phyloP scores from a whole-genome alignment of 1,284 basidiomycete species.

The Austropuccinia psidii region DNA sequence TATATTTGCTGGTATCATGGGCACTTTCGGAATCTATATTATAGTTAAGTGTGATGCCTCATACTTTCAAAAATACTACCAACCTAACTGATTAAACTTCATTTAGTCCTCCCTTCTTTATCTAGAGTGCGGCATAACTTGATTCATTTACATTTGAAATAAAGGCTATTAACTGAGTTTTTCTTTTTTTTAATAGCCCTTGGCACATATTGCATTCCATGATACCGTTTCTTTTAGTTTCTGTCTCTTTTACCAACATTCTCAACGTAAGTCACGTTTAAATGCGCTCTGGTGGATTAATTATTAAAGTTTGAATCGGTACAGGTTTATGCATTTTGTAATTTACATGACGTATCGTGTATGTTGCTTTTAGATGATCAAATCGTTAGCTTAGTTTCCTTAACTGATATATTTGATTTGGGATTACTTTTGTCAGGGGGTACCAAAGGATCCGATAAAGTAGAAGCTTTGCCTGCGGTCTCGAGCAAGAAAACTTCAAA shows the following conservation, averaged over 20 bases:
- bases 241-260: slow-evolving; percentile 85
- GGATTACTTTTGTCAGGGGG: slow-evolving; percentile 56
- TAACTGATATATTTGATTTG: not conserved
- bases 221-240: slow-evolving; percentile 54
- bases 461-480: slow-evolving; percentile 82
- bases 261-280: slow-evolving; percentile 49
- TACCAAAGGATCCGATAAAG: slow-evolving; percentile 93
- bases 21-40: slow-evolving; percentile 62
- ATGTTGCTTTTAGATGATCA: not conserved
- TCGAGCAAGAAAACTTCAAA: slow-evolving; percentile 62
- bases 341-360: slow-evolving; percentile 61
- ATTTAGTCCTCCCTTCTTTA: slow-evolving; percentile 25
- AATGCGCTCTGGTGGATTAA: not conserved
- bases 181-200: slow-evolving; percentile 54
- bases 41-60: slow-evolving; percentile 1
- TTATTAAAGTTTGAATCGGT: not conserved
- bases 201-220: slow-evolving; percentile 91
- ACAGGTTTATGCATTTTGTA: slow-evolving; percentile 90
- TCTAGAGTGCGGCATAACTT: slow-evolving; percentile 6
- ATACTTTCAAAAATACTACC: not conserved
- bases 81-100: not conserved
- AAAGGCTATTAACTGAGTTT: not conserved
- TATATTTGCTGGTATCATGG: slow-evolving; percentile 75
- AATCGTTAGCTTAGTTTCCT: not conserved
- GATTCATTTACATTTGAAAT: not conserved